These are phyloP conservation scores for Penicillium palitans DNA, from an alignment of 2,329 filamentous ascomycete species.

Conservation along the genomic window DNA sequence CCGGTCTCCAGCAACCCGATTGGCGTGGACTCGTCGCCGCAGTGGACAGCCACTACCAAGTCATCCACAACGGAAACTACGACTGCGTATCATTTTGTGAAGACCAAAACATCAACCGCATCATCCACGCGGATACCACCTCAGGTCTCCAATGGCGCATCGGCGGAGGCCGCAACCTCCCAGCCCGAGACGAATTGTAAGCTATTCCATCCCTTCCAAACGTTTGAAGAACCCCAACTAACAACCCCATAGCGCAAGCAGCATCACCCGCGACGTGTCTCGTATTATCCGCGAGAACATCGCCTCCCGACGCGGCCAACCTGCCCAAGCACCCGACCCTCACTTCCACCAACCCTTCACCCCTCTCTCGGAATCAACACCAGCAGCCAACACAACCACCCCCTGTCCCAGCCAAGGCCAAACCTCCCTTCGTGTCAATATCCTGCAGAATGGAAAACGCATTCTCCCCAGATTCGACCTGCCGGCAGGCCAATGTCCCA, in stretches of 20 bases:
- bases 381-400: constrained; percentile 8
- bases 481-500: constrained; percentile 37
- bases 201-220: constrained; percentile 13
- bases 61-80: constrained; percentile 40
- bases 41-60: constrained; percentile 46
- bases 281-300: constrained; percentile 44
- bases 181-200: constrained; percentile 46
- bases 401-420: constrained; percentile 16
- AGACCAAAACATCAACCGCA: constrained; percentile 37
- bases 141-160: constrained; percentile 40
- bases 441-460: constrained; percentile 42
- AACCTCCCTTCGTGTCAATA: constrained; percentile 40
- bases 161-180: constrained; percentile 30
- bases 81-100: constrained; percentile 37
- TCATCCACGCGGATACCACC: constrained; percentile 37
- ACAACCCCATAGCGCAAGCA: constrained; percentile 39
- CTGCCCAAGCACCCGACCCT: constrained; percentile 11
- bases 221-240: constrained; percentile 8
- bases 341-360: constrained; percentile 22
- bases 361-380: constrained; percentile 3
- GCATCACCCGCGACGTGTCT: constrained; percentile 44
- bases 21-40: constrained; percentile 47
- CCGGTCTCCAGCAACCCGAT: constrained; percentile 43
- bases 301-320: constrained; percentile 25
- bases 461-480: constrained; percentile 42